These are phyloP conservation scores for Metroxylon sagu DNA, from an alignment of 176 grass and related monocot genomes.

Conservation along the genomic window DNA sequence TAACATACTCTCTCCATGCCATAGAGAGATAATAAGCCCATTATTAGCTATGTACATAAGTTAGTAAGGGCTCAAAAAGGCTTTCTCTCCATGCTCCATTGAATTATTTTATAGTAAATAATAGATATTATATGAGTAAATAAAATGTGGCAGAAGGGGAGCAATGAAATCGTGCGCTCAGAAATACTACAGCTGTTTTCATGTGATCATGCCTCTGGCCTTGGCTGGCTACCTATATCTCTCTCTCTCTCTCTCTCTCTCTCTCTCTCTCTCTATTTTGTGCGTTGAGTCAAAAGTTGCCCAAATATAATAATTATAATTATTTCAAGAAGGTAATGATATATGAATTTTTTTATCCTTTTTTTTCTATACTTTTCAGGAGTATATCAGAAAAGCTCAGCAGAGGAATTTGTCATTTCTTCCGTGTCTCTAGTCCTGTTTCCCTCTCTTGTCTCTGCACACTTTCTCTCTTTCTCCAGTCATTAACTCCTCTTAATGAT, in stretches of 20 bases:
- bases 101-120: too few relatives aligned
- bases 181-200: slow-evolving; percentile 50
- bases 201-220: slow-evolving; percentile 14
- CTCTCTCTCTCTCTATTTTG: background rate
- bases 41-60: too few relatives aligned
- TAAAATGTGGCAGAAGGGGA: background rate
- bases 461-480: background rate
- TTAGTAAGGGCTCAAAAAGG: too few relatives aligned
- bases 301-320: slow-evolving; percentile 19
- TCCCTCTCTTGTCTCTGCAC: background rate
- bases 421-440: background rate
- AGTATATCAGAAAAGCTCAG: too few relatives aligned
- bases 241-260: background rate
- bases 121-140: too few relatives aligned
- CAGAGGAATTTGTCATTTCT: background rate
- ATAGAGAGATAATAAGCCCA: too few relatives aligned
- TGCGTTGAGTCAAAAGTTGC: slow-evolving; percentile 26
- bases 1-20: too few relatives aligned
- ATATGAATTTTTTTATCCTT: slow-evolving; percentile 2
- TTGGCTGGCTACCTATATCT: background rate
- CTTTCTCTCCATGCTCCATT: too few relatives aligned
- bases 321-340: slow-evolving; percentile 10
- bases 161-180: slow-evolving; percentile 32
- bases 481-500: slow-evolving; percentile 51
- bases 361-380: slow-evolving; percentile 24